Base-by-base conservation (phyloP, 2,329 filamentous ascomycete species). In the Esteya vermicola region DNA sequence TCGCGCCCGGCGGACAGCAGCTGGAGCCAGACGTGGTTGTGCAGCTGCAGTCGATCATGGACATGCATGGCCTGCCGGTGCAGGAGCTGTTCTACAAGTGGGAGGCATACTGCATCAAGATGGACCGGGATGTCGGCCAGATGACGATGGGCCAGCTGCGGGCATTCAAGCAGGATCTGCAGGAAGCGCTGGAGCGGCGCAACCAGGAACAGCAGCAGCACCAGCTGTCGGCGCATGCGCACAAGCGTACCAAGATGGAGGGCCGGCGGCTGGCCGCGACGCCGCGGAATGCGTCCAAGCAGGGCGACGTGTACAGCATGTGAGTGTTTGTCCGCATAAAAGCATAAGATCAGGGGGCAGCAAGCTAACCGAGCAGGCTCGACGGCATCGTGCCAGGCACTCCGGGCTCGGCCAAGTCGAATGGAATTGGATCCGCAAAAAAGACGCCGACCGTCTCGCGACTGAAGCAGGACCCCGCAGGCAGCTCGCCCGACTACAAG, bases 81-180 rank as follows among this genome's bases (percentile, higher is more conserved):
- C 79, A 96, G 57, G 91, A 96, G 56, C 68, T 96, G 21, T 95
- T 85, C 60, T 95, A 85, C 75, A 96, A 96, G 69, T 98, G 91
- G 91, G 91, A 98, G 59, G 89, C 86, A 1, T 96, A 95, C 67
- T 88, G 83, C 59, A 81, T 98, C 56, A 93, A 89, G 60, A 86
- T 96, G 78, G 85, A 88, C 20, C 65, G 75, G 36, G 85, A 93
- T 42, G 81, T 85, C 42, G 62, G 84, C 45, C 75, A 81, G 36
- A 38, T 47, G 33, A 34, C 43, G 8, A 67, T 93, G 32, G 73
- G 81, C 28, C 80, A 73, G 0, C 73, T 84, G 34, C 73, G 81
- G 33, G 75, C 77, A 41, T 81, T 98, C 56, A 94, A 94, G 58
- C 82, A 85, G 54, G 80, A 84, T 52, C 70, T 95, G 8, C 85